Percentiles rank a stretch among this genome's conserved stretches.
These are phyloP conservation scores for Paxillus rubicundulus DNA, from an alignment of 768 basidiomycete genomes.

Conservation along the genomic window DNA sequence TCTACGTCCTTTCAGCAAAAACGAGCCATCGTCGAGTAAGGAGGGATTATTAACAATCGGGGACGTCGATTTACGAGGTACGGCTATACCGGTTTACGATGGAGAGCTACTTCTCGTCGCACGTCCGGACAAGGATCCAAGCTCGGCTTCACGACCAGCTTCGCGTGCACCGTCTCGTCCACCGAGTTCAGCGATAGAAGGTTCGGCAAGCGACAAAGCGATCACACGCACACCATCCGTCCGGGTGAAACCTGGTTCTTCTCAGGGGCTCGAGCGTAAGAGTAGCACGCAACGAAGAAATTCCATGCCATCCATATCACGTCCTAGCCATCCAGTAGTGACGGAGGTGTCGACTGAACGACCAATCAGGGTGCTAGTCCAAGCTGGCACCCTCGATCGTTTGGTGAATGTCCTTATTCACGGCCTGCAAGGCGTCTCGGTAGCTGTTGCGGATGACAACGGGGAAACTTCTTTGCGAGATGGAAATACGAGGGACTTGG, in stretches of 20 bases:
- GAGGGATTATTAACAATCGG: slow-evolving; percentile 36
- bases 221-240: slow-evolving; percentile 69
- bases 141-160: slow-evolving; percentile 50
- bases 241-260: slow-evolving; percentile 69
- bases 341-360: slow-evolving; percentile 67
- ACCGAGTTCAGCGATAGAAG: slow-evolving; percentile 57
- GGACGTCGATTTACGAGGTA: slow-evolving; percentile 55
- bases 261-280: slow-evolving; percentile 72
- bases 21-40: slow-evolving; percentile 16
- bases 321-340: slow-evolving; percentile 53
- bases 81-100: slow-evolving; percentile 68
- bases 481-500: slow-evolving; percentile 67
- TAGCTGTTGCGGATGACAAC: slow-evolving; percentile 82
- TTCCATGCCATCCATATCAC: slow-evolving; percentile 75
- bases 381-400: slow-evolving; percentile 73
- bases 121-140: slow-evolving; percentile 47
- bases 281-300: slow-evolving; percentile 70
- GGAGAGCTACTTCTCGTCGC: slow-evolving; percentile 74
- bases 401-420: slow-evolving; percentile 75
- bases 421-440: slow-evolving; percentile 73
- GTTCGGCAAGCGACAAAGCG: slow-evolving; percentile 36
- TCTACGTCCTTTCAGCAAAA: slow-evolving; percentile 29
- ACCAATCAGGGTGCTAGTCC: slow-evolving; percentile 71
- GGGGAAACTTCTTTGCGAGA: slow-evolving; percentile 79
- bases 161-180: slow-evolving; percentile 70